These are phyloP conservation scores for Vinca minor DNA, from an alignment of 257 asterid species.

Conservation along the genomic window DNA sequence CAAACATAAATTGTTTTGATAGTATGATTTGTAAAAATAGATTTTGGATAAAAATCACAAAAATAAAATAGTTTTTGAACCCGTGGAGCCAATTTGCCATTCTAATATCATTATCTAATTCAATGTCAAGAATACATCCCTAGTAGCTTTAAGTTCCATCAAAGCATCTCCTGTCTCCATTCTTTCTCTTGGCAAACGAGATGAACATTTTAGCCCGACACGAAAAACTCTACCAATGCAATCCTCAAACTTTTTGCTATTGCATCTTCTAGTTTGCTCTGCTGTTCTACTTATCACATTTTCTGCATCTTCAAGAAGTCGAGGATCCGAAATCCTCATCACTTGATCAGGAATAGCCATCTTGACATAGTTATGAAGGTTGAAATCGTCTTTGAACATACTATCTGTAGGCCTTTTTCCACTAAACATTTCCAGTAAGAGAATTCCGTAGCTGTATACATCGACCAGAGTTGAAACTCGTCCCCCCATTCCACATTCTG, in stretches of 20 bases:
- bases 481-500: conserved; percentile 1
- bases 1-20: too few relatives aligned
- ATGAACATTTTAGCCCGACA: conserved; percentile 22
- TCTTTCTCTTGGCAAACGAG: conserved; percentile 17
- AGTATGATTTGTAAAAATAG: too few relatives aligned
- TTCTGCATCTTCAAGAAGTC: neutral
- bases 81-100: too few relatives aligned
- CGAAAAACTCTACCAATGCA: conserved; percentile 12
- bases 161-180: conserved; percentile 22
- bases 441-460: neutral
- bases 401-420: conserved; percentile 2
- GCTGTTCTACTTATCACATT: neutral
- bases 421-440: neutral
- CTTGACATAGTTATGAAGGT: conserved; percentile 16
- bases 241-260: neutral
- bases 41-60: too few relatives aligned
- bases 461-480: neutral
- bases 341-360: conserved; percentile 12
- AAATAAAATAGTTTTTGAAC: too few relatives aligned
- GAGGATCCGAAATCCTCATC: conserved; percentile 12
- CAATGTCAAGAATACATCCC: neutral
- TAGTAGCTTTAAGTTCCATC: conserved; percentile 4
- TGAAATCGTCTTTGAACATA: neutral
- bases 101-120: neutral
- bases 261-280: neutral